phyloP scores from a whole-genome alignment of 306 rosid genomes.

The Lathyrus aphaca region DNA sequence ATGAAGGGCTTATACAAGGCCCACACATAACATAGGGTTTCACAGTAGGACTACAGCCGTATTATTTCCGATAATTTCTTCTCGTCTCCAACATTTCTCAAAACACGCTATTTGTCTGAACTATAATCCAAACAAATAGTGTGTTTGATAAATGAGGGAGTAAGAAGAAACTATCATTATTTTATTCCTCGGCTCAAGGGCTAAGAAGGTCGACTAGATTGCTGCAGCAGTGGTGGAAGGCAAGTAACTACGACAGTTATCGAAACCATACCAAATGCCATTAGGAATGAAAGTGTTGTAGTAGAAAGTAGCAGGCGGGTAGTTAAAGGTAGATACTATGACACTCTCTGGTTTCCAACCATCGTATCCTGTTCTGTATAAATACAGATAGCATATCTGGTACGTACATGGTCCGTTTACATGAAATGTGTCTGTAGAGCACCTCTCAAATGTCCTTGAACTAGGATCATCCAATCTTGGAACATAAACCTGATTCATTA shows the following conservation, averaged over 20 bases:
- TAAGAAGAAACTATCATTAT: neutral
- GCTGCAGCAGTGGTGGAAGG: slow-evolving; percentile 31
- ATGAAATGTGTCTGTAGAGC: slow-evolving; percentile 76
- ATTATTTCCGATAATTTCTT: no score
- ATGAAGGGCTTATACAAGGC: neutral
- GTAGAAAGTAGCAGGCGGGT: slow-evolving; percentile 52
- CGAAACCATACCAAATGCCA: slow-evolving; percentile 78
- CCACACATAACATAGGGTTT: slow-evolving; percentile 3
- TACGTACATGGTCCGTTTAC: slow-evolving; percentile 75
- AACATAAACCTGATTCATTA: slow-evolving; percentile 54
- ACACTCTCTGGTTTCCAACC: slow-evolving; percentile 83
- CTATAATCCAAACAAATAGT: no score
- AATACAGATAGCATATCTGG: slow-evolving; percentile 62
- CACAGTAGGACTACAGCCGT: no score
- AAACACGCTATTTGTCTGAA: no score
- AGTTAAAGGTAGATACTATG: slow-evolving; percentile 49
- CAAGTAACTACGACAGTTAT: slow-evolving; percentile 47
- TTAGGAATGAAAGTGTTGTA: slow-evolving; percentile 60
- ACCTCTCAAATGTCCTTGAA: slow-evolving; percentile 70
- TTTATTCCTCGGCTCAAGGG: neutral
- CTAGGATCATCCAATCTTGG: slow-evolving; percentile 70
- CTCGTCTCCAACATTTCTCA: no score
- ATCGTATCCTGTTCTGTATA: slow-evolving; percentile 77
- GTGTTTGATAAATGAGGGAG: no score
- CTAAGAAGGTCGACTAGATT: slow-evolving; percentile 10